Conservation (phyloP, 2,329 filamentous ascomycete species). For the Nothophoma quercina region DNA sequence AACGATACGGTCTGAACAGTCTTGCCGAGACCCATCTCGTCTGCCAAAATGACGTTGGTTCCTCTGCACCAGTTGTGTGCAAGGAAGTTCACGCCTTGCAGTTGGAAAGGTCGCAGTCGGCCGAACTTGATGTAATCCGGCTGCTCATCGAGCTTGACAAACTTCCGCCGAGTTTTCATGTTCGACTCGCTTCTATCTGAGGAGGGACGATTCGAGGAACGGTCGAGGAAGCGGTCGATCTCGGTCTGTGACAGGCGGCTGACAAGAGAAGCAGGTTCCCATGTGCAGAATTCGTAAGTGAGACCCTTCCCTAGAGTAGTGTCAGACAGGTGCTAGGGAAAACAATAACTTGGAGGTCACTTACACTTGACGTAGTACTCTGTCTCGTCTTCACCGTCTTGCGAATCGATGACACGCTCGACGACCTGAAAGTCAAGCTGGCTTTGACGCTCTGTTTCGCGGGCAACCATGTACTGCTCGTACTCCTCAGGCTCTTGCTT, state of each 20-base stretch:
- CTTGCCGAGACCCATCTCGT: slow-evolving; percentile 98
- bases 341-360: slow-evolving; percentile 16
- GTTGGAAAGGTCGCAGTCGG: slow-evolving; percentile 88
- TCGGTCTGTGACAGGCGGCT: slow-evolving; percentile 82
- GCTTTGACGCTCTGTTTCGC: slow-evolving; percentile 87
- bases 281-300: slow-evolving; percentile 92
- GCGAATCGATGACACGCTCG: slow-evolving; percentile 87
- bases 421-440: slow-evolving; percentile 90
- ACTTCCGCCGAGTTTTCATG: slow-evolving; percentile 68
- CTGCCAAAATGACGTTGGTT: slow-evolving; percentile 95
- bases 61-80: slow-evolving; percentile 94
- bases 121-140: slow-evolving; percentile 86
- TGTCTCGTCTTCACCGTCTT: slow-evolving; percentile 77
- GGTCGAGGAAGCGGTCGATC: slow-evolving; percentile 90
- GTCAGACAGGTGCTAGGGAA: slow-evolving; percentile 32
- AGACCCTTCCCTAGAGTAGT: slow-evolving; percentile 72
- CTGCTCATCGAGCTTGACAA: slow-evolving; percentile 72
- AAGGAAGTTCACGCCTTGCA: slow-evolving; percentile 93
- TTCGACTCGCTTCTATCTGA: slow-evolving; percentile 83
- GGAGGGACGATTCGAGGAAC: slow-evolving; percentile 78
- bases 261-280: slow-evolving; percentile 81
- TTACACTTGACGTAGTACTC: slow-evolving; percentile 95
- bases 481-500: slow-evolving; percentile 81
- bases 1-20: slow-evolving; percentile 98
- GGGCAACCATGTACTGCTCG: slow-evolving; percentile 94